Percentiles rank a stretch among this genome's conserved stretches.
Evolutionary conservation across 306 rosid species (phyloP).

Genomic region (Vachellia pachyceras): DNA sequence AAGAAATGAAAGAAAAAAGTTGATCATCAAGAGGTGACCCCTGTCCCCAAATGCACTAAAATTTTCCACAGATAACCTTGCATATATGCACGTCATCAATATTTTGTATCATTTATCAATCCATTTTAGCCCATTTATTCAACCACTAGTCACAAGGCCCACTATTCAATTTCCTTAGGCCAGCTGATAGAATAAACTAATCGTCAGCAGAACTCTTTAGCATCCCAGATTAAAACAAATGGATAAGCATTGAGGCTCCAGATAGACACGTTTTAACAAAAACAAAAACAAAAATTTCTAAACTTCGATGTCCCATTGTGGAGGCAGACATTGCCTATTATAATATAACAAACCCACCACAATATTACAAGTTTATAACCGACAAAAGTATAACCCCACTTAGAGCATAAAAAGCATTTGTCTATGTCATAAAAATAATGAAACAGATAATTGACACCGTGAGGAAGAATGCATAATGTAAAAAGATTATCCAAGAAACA

Average conservation of each 20-base stretch:
- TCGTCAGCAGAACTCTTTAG: not conserved
- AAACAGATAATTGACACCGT: constrained; percentile 5
- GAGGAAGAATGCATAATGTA: not conserved
- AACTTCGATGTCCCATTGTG: not conserved
- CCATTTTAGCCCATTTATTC: constrained; percentile 9
- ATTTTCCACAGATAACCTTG: constrained; percentile 26
- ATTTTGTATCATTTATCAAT: constrained; percentile 1
- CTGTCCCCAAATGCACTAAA: constrained; percentile 11
- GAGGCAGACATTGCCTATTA: not conserved
- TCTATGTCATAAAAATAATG: not conserved
- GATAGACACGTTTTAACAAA: constrained; percentile 2
- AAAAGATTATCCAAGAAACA: not conserved
- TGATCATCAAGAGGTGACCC: constrained; percentile 19
- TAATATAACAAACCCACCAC: not conserved
- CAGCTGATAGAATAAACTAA: constrained; percentile 27
- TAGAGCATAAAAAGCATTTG: not conserved
- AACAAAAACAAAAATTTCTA: not conserved
- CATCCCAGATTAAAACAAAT: not conserved
- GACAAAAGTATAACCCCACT: not conserved
- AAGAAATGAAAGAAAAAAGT: constrained; percentile 17
- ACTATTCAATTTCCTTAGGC: not conserved
- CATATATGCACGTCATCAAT: constrained; percentile 4
- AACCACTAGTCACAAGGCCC: constrained; percentile 2
- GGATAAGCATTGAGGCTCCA: constrained; percentile 1
- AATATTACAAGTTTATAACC: constrained; percentile 2